These are phyloP conservation scores for Fusarium staphyleae DNA, from an alignment of 2,329 filamentous ascomycete genomes.

Conservation along the genomic window DNA sequence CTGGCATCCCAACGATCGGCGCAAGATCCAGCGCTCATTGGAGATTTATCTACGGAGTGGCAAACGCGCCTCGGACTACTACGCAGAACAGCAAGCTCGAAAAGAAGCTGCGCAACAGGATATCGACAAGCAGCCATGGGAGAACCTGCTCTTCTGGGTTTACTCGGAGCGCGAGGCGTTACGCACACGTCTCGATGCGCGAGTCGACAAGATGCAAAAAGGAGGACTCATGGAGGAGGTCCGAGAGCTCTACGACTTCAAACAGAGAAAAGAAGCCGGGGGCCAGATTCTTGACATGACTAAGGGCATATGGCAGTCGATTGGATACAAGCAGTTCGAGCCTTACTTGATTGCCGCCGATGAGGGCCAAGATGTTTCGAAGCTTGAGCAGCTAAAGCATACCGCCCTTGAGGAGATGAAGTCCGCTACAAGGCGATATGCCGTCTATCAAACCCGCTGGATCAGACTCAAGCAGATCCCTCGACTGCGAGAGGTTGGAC, in stretches of 20 bases:
- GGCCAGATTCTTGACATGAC: slow-evolving; percentile 71
- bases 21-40: slow-evolving; percentile 88
- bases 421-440: slow-evolving; percentile 85
- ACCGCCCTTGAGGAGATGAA: slow-evolving; percentile 78
- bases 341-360: slow-evolving; percentile 66
- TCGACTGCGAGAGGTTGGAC: slow-evolving; percentile 63
- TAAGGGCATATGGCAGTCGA: slow-evolving; percentile 93
- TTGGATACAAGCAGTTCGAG: slow-evolving; percentile 92
- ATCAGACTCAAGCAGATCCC: slow-evolving; percentile 83
- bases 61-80: slow-evolving; percentile 82
- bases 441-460: slow-evolving; percentile 84
- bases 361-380: slow-evolving; percentile 38
- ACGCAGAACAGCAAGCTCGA: slow-evolving; percentile 73
- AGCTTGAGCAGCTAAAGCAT: slow-evolving; percentile 62
- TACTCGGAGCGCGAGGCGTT: slow-evolving; percentile 75
- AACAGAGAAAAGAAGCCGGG: slow-evolving; percentile 44
- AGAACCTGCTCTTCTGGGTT: slow-evolving; percentile 83
- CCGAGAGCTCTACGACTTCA: slow-evolving; percentile 53
- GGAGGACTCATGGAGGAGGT: slow-evolving; percentile 59
- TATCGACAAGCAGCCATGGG: slow-evolving; percentile 48
- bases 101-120: slow-evolving; percentile 43
- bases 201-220: slow-evolving; percentile 85
- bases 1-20: slow-evolving; percentile 93
- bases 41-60: slow-evolving; percentile 90
- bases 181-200: slow-evolving; percentile 72